These are phyloP conservation scores for Puccinia polysora DNA, from an alignment of 1,284 basidiomycete species.

Conservation along the genomic window DNA sequence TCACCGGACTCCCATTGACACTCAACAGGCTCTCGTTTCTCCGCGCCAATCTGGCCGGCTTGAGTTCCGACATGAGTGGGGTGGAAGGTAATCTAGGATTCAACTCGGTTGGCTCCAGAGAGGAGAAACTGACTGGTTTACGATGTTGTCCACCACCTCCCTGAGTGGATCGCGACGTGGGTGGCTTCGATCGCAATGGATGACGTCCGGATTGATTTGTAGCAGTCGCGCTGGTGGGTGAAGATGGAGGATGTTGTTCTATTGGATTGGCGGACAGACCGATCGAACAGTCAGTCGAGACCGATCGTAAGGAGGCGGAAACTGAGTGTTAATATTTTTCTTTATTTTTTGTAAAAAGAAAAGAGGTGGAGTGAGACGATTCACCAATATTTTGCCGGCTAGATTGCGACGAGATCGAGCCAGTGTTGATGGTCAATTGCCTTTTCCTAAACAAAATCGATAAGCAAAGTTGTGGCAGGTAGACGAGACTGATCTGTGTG, in stretches of 20 bases:
- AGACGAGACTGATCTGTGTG: too few species aligned
- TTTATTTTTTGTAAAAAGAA: neutral
- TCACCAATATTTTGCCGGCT: neutral
- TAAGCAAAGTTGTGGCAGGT: neutral
- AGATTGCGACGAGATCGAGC: neutral
- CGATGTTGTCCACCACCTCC: neutral
- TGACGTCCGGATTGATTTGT: neutral
- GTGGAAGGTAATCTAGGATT: slow-evolving; percentile 8
- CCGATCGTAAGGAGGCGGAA: too few species aligned
- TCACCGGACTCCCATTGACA: slow-evolving; percentile 28
- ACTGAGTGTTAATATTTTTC: too few species aligned
- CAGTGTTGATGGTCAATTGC: slow-evolving; percentile 8
- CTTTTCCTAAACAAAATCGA: slow-evolving; percentile 4
- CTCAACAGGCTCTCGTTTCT: slow-evolving; percentile 31
- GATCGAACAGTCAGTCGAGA: too few species aligned
- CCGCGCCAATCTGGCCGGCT: slow-evolving; percentile 11
- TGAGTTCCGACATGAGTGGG: slow-evolving; percentile 12
- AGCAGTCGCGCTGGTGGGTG: neutral
- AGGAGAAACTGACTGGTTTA: neutral
- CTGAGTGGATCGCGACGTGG: slow-evolving; percentile 10
- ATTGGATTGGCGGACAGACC: too few species aligned
- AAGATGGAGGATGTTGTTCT: slow-evolving; percentile 1
- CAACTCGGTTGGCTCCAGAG: slow-evolving; percentile 1
- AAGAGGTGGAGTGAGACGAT: neutral
- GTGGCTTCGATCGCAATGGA: slow-evolving; percentile 10